Base-by-base conservation (phyloP, 352 stramenopile genomes). In the Discostella stelligera region DNA sequence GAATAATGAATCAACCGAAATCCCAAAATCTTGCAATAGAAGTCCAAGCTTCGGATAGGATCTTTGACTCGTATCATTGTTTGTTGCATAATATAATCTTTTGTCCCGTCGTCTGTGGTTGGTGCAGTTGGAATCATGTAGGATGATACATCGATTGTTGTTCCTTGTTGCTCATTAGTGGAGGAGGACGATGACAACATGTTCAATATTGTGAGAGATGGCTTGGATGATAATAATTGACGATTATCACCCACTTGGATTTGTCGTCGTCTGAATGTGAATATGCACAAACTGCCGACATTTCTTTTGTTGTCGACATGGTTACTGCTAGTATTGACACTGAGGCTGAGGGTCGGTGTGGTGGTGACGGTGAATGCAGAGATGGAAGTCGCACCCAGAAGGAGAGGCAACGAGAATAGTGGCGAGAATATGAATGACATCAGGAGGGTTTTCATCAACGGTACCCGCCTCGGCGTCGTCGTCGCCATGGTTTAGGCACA, bases 11-110 rank as follows among this genome's bases (percentile, higher is more conserved):
- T 91, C 66, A 96, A 95, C 23, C 70, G 71, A 50, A 96, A 94
- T 6, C 90, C 88, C 16, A 95, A 83, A 9, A 89, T 68, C 41
- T 94, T 84, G 61, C 72, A 84, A 83, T 95, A 95, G 76, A 95
- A 95, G 11, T 85, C 66, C 27, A 95, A 78, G 39, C 64, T 88
- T 30, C 89, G 86, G 2, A 74, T 75, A 20, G 89, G 80, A 80
- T 95, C 91, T 61, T 94, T 95, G 3, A 95, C 82, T 9, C 91
- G 83, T 14, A 95, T 63, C 91, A 95, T 95, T 18, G 87, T 95
- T 76, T 96, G 92, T 53, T 93, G 86, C 81, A 91, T 89, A n/a
- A 88, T 78, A 39, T 82, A 89, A 52, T 90, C 81, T 59, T 90
- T 82, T 3, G 85, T 90, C 37, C 64, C 78, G 50, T 66, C 56